These are phyloP conservation scores for Paraphaeosphaeria minitans DNA, from an alignment of 2,329 filamentous ascomycete species.

Conservation along the genomic window DNA sequence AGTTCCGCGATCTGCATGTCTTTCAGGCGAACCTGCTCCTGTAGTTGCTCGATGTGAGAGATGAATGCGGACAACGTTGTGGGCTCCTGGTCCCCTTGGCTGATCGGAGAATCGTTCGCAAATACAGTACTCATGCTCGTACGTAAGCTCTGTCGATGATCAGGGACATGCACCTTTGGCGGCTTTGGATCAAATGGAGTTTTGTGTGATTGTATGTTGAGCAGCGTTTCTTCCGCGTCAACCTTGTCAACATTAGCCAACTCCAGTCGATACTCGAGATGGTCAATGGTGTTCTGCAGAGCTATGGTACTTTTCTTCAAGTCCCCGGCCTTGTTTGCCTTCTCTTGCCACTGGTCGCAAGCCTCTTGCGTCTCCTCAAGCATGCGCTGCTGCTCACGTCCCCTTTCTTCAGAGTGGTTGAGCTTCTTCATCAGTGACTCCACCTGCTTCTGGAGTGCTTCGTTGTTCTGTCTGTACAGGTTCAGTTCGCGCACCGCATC, in stretches of 20 bases:
- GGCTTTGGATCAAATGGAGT: slow-evolving; percentile 31
- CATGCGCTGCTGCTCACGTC: slow-evolving; percentile 34
- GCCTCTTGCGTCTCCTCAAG: slow-evolving; percentile 41
- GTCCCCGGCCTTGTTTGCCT: slow-evolving; percentile 33
- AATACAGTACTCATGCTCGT: slow-evolving; percentile 40
- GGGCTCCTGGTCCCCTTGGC: slow-evolving; percentile 25
- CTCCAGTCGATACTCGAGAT: slow-evolving; percentile 48
- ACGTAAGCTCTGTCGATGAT: slow-evolving; percentile 20
- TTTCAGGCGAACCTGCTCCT: slow-evolving; percentile 40
- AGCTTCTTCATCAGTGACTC: slow-evolving; percentile 48
- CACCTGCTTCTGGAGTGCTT: slow-evolving; percentile 45
- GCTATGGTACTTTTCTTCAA: slow-evolving; percentile 33
- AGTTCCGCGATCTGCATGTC: slow-evolving; percentile 31
- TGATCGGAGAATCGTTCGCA: slow-evolving; percentile 26
- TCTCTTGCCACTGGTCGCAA: slow-evolving; percentile 34
- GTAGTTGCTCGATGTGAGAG: slow-evolving; percentile 38
- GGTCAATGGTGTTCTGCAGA: slow-evolving; percentile 45
- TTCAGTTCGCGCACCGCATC: slow-evolving; percentile 47
- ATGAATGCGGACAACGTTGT: slow-evolving; percentile 32
- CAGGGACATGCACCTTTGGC: slow-evolving; percentile 15
- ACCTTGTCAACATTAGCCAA: slow-evolving; percentile 49
- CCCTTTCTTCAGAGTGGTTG: slow-evolving; percentile 45
- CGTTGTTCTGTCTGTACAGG: slow-evolving; percentile 43
- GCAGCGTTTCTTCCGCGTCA: slow-evolving; percentile 47
- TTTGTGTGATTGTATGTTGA: slow-evolving; percentile 34